These are phyloP conservation scores for Gillenia trifoliata DNA, from an alignment of 306 rosid species.

Conservation along the genomic window DNA sequence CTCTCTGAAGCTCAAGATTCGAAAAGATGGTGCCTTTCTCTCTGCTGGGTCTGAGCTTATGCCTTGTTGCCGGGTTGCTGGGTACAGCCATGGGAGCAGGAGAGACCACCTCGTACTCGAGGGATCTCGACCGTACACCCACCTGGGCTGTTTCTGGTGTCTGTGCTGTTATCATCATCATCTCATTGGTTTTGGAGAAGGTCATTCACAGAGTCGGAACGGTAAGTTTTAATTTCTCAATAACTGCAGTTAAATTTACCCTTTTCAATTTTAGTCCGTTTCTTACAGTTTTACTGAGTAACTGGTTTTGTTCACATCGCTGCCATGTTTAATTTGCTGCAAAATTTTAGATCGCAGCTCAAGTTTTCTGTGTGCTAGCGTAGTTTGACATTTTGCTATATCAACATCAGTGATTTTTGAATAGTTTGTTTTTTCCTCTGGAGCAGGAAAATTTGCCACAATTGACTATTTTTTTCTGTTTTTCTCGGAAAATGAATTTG, in stretches of 20 bases:
- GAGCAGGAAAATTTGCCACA: background rate
- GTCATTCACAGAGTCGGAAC: conserved; percentile 69
- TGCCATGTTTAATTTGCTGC: background rate
- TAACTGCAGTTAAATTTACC: background rate
- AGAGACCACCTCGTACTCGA: conserved; percentile 22
- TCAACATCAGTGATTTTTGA: background rate
- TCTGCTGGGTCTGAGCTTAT: background rate
- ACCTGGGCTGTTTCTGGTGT: conserved; percentile 94
- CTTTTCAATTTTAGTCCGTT: background rate
- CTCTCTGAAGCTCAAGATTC: background rate
- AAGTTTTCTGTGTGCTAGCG: background rate
- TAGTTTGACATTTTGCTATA: background rate
- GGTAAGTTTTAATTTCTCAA: conserved; percentile 29
- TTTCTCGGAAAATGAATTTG: background rate
- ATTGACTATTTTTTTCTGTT: background rate
- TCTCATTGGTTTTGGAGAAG: conserved; percentile 67
- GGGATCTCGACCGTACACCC: conserved; percentile 73
- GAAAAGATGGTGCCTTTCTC: conserved; percentile 1
- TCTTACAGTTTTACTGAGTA: background rate
- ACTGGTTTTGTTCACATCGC: background rate
- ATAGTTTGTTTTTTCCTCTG: background rate
- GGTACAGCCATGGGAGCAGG: conserved; percentile 46
- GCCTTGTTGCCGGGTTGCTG: conserved; percentile 16
- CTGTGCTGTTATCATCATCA: conserved; percentile 65
- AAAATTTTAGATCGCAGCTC: background rate